These are phyloP conservation scores for Glaciozyma antarctica DNA, from an alignment of 768 basidiomycete genomes.

Conservation along the genomic window DNA sequence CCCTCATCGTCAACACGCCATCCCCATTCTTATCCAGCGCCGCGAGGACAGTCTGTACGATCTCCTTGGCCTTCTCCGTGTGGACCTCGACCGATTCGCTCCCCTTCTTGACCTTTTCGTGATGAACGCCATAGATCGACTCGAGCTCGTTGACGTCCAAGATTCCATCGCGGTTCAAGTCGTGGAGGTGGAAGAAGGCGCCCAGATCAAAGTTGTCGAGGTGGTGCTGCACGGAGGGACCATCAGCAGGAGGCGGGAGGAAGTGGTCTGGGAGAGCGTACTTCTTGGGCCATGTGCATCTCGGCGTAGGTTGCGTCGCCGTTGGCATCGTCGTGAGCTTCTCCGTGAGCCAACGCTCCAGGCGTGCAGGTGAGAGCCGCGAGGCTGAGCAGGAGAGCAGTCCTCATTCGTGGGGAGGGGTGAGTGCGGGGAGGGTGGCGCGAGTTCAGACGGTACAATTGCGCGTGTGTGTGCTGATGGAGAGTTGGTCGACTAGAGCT, in stretches of 20 bases:
- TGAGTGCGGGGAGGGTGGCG: neutral
- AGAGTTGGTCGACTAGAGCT: neutral
- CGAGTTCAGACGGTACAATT: neutral
- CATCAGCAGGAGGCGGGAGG: neutral
- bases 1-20: slow-evolving; percentile 57
- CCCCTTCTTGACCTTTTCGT: slow-evolving; percentile 45
- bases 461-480: neutral
- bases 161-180: slow-evolving; percentile 72
- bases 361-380: slow-evolving; percentile 40
- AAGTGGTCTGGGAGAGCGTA: slow-evolving; percentile 55
- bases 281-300: slow-evolving; percentile 83
- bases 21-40: slow-evolving; percentile 66
- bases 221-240: slow-evolving; percentile 15
- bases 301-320: slow-evolving; percentile 74
- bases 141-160: slow-evolving; percentile 85
- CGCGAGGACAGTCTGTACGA: slow-evolving; percentile 62
- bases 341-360: slow-evolving; percentile 51
- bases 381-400: neutral
- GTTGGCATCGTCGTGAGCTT: slow-evolving; percentile 48
- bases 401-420: neutral
- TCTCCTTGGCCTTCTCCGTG: slow-evolving; percentile 44
- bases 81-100: slow-evolving; percentile 27
- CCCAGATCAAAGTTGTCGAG: slow-evolving; percentile 44
- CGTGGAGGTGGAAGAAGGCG: slow-evolving; percentile 93
- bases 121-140: slow-evolving; percentile 67